Conservation (phyloP, 2,329 filamentous ascomycete genomes). For the Cladosporium colombiae region DNA sequence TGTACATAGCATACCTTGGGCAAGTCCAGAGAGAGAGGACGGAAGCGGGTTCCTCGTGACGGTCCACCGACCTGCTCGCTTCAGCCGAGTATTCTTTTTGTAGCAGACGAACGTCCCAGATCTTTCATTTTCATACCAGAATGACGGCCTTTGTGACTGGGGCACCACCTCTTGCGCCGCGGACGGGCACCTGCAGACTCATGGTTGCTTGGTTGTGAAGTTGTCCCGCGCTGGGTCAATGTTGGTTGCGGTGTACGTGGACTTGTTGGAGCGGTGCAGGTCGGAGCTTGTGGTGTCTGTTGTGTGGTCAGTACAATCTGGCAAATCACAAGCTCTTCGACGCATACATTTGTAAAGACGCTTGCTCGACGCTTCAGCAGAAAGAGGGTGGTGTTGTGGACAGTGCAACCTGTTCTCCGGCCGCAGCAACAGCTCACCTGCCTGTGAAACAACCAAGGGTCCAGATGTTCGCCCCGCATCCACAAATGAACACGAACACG, state of each 20-base stretch:
- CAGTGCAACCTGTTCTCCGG: constrained; percentile 16
- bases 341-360: background rate
- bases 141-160: constrained; percentile 90
- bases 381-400: background rate
- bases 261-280: constrained; percentile 1
- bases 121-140: constrained; percentile 54
- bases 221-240: constrained; percentile 9
- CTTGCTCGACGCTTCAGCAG: background rate
- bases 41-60: constrained; percentile 91
- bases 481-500: constrained; percentile 1
- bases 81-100: constrained; percentile 23
- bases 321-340: too few relatives aligned
- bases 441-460: constrained; percentile 6
- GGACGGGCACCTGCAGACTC: constrained; percentile 35
- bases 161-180: constrained; percentile 37
- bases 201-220: constrained; percentile 23
- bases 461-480: constrained; percentile 10
- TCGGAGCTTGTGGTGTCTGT: background rate
- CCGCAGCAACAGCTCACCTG: constrained; percentile 9
- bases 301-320: background rate
- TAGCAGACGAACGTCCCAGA: constrained; percentile 31
- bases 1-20: constrained; percentile 78
- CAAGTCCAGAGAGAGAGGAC: constrained; percentile 90
- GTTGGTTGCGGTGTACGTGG: constrained; percentile 17
- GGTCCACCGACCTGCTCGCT: constrained; percentile 79